These are phyloP conservation scores for Aspergillus sp. DNA, from an alignment of 2,329 filamentous ascomycete species.

Conservation along the genomic window DNA sequence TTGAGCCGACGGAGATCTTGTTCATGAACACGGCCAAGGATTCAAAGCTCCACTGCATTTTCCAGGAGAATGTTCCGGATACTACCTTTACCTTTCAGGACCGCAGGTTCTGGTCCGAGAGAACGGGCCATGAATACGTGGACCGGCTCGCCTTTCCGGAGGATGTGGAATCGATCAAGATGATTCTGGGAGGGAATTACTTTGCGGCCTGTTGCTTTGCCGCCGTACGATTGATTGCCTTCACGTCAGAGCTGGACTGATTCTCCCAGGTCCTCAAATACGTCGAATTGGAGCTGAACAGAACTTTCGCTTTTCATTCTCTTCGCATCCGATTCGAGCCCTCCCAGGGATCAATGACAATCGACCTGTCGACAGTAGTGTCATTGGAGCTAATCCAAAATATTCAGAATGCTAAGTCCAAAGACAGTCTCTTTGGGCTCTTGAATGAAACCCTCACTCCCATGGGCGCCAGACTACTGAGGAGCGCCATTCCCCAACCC, in stretches of 20 bases:
- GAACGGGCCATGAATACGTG: slow-evolving; percentile 65
- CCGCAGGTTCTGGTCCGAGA: slow-evolving; percentile 75
- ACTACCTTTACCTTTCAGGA: slow-evolving; percentile 57
- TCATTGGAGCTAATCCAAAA: slow-evolving; percentile 90
- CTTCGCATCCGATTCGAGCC: slow-evolving; percentile 79
- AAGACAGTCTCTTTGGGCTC: slow-evolving; percentile 72
- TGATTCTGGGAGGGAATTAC: slow-evolving; percentile 72
- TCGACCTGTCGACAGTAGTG: slow-evolving; percentile 77
- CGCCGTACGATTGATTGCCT: slow-evolving; percentile 50
- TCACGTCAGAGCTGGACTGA: slow-evolving; percentile 8
- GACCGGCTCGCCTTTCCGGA: slow-evolving; percentile 68
- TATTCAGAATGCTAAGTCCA: slow-evolving; percentile 64
- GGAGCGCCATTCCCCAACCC: slow-evolving; percentile 81
- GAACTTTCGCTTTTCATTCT: slow-evolving; percentile 67
- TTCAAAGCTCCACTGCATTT: slow-evolving; percentile 64
- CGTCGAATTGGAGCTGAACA: slow-evolving; percentile 59
- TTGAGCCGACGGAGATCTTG: slow-evolving; percentile 69
- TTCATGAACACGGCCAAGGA: slow-evolving; percentile 65
- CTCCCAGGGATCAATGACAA: slow-evolving; percentile 89
- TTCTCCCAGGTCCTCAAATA: slow-evolving; percentile 62
- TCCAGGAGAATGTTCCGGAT: slow-evolving; percentile 61
- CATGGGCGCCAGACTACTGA: slow-evolving; percentile 77
- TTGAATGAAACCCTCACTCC: slow-evolving; percentile 77
- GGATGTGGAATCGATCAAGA: slow-evolving; percentile 71
- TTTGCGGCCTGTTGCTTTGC: slow-evolving; percentile 78